Evolutionary conservation across 2,329 filamentous ascomycete genomes (phyloP).

Genomic region (Aspergillus thermomutatus): DNA sequence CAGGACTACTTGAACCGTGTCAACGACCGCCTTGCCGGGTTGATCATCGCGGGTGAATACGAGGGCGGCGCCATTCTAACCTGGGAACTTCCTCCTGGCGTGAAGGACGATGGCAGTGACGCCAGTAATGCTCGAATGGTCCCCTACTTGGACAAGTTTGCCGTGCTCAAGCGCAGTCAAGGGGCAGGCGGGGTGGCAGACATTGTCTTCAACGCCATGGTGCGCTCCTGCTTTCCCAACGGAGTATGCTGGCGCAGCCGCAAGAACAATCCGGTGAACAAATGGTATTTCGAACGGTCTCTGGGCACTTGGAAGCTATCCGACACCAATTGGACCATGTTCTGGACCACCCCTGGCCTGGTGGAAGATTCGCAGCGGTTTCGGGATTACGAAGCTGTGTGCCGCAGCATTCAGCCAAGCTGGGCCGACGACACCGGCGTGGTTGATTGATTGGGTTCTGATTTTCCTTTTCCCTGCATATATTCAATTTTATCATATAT

Average conservation of each 20-base stretch:
- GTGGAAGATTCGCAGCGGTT: slow-evolving; percentile 54
- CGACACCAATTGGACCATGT: slow-evolving; percentile 93
- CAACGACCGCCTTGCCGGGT: slow-evolving; percentile 73
- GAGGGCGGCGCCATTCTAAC: slow-evolving; percentile 93
- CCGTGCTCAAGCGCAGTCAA: slow-evolving; percentile 82
- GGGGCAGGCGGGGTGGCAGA: slow-evolving; percentile 91
- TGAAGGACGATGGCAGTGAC: slow-evolving; percentile 53
- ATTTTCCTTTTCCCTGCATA: neutral
- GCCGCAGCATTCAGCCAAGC: slow-evolving; percentile 55
- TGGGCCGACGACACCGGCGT: slow-evolving; percentile 47
- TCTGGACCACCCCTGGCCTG: slow-evolving; percentile 80
- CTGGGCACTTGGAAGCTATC: slow-evolving; percentile 77
- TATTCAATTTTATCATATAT: neutral
- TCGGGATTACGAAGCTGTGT: slow-evolving; percentile 72
- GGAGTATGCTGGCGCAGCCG: slow-evolving; percentile 92
- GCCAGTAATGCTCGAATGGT: slow-evolving; percentile 63
- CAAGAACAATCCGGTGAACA: slow-evolving; percentile 91
- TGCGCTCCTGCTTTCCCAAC: slow-evolving; percentile 77
- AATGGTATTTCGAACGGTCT: slow-evolving; percentile 97
- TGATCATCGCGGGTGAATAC: slow-evolving; percentile 95
- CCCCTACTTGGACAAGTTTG: slow-evolving; percentile 96
- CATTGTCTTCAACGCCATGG: slow-evolving; percentile 94
- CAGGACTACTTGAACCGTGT: slow-evolving; percentile 80
- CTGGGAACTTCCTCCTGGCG: slow-evolving; percentile 74
- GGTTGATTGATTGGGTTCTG: slow-evolving; percentile 47